phyloP scores from a whole-genome alignment of 257 asterid species.

The Plectranthus barbatus region DNA sequence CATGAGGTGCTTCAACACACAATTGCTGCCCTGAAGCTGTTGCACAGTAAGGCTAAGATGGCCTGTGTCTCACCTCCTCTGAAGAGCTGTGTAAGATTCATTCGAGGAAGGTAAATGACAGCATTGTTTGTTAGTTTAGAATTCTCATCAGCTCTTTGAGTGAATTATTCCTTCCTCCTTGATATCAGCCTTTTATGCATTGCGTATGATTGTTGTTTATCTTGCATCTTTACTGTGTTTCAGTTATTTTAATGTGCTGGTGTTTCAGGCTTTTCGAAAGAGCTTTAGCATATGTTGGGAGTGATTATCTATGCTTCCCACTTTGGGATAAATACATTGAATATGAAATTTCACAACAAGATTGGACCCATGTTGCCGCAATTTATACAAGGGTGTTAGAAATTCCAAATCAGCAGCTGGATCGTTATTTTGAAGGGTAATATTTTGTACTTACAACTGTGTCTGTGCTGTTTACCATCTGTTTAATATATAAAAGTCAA shows the following conservation, averaged over 20 bases:
- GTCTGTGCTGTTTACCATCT: background rate
- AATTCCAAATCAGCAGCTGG: conserved; percentile 88
- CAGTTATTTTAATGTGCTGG: conserved; percentile 13
- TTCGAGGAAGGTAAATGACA: conserved; percentile 77
- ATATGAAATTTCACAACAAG: conserved; percentile 78
- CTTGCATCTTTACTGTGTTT: conserved; percentile 16
- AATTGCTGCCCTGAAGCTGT: conserved; percentile 69
- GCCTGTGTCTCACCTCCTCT: conserved; percentile 58
- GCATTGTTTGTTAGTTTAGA: conserved; percentile 45
- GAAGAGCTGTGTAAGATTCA: conserved; percentile 76
- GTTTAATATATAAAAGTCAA: background rate
- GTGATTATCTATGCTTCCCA: conserved; percentile 87
- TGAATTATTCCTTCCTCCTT: conserved; percentile 38
- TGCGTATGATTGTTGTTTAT: conserved; percentile 20
- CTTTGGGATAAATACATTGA: conserved; percentile 97
- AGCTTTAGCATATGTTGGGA: conserved; percentile 90
- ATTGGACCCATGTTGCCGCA: conserved; percentile 80
- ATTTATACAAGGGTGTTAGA: conserved; percentile 77
- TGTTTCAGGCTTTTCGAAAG: conserved; percentile 89
- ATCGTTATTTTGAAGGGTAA: conserved; percentile 97
- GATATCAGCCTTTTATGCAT: conserved; percentile 27
- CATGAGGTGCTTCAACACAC: conserved; percentile 82
- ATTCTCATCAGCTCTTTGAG: conserved; percentile 53
- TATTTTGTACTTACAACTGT: conserved; percentile 2
- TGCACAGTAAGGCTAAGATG: conserved; percentile 68